Evolutionary conservation across 148 eudicot species (phyloP).

Genomic region (Amaranthus hypochondriacus): DNA sequence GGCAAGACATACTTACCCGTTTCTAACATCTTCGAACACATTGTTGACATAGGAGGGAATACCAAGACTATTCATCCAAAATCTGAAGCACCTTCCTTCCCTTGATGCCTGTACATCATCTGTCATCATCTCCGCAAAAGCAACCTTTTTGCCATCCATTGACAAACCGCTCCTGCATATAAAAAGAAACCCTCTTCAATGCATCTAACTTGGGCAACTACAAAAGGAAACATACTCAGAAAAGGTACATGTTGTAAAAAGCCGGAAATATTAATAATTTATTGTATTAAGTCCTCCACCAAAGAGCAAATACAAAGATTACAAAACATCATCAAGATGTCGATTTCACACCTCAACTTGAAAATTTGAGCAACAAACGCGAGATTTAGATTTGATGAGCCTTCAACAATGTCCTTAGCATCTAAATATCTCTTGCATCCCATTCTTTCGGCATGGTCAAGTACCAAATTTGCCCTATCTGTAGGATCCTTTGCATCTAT

Average conservation of each 20-base stretch:
- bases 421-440: slow-evolving; percentile 90
- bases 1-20: slow-evolving; percentile 46
- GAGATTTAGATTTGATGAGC: slow-evolving; percentile 79
- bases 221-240: background rate
- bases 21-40: slow-evolving; percentile 93
- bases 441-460: slow-evolving; percentile 97
- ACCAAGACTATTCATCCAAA: slow-evolving; percentile 98
- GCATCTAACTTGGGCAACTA: background rate
- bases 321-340: background rate
- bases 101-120: slow-evolving; percentile 92
- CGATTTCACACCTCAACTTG: slow-evolving; percentile 64
- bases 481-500: slow-evolving; percentile 66
- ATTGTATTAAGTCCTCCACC: background rate
- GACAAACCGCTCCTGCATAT: slow-evolving; percentile 84
- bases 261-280: background rate
- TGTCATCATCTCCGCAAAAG: slow-evolving; percentile 96
- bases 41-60: slow-evolving; percentile 71
- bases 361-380: slow-evolving; percentile 95
- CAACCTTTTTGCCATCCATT: slow-evolving; percentile 56
- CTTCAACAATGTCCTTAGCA: slow-evolving; percentile 76
- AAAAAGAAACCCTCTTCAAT: slow-evolving; percentile 15
- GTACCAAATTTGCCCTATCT: slow-evolving; percentile 76
- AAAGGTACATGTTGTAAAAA: background rate
- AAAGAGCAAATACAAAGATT: background rate
- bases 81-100: slow-evolving; percentile 93